Conservation (phyloP, 2,329 filamentous ascomycete species). For the Parastagonospora nodorum region DNA sequence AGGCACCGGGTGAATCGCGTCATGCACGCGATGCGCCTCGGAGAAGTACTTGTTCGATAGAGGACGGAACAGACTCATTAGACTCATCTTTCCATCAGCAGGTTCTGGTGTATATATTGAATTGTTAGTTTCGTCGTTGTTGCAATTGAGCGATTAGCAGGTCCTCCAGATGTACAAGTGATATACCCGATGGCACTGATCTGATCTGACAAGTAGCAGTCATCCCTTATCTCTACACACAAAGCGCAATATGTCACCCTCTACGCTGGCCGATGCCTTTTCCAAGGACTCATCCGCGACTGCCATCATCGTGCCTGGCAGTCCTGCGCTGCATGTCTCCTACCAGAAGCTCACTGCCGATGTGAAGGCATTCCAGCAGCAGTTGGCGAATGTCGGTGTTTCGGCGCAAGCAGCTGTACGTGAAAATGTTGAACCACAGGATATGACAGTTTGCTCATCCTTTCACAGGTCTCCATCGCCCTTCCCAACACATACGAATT, state of each 20-base stretch:
- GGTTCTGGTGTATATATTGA: slow-evolving; percentile 18
- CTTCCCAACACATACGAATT: slow-evolving; percentile 86
- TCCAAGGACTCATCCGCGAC: slow-evolving; percentile 56
- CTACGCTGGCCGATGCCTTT: slow-evolving; percentile 65
- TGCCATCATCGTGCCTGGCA: slow-evolving; percentile 76
- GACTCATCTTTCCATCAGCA: slow-evolving; percentile 17
- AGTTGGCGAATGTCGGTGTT: slow-evolving; percentile 77
- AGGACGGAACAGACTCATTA: slow-evolving; percentile 4
- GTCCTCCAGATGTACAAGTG: background rate
- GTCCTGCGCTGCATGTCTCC: slow-evolving; percentile 68
- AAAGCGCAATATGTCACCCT: slow-evolving; percentile 53
- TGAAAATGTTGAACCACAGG: too few relatives aligned
- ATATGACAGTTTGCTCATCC: too few relatives aligned
- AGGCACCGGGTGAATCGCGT: slow-evolving; percentile 18
- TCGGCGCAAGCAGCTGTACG: slow-evolving; percentile 64
- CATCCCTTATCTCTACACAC: slow-evolving; percentile 16
- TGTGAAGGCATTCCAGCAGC: slow-evolving; percentile 73
- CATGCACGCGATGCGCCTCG: slow-evolving; percentile 9
- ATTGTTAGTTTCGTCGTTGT: slow-evolving; percentile 7
- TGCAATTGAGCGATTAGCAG: slow-evolving; percentile 10
- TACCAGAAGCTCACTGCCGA: slow-evolving; percentile 71
- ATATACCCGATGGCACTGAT: background rate
- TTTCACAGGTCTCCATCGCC: slow-evolving; percentile 68
- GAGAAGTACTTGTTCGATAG: slow-evolving; percentile 9
- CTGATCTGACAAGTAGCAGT: slow-evolving; percentile 1